These are phyloP conservation scores for Acanthamoeba royreba DNA, from an alignment of 208 protist species.

Conservation along the genomic window DNA sequence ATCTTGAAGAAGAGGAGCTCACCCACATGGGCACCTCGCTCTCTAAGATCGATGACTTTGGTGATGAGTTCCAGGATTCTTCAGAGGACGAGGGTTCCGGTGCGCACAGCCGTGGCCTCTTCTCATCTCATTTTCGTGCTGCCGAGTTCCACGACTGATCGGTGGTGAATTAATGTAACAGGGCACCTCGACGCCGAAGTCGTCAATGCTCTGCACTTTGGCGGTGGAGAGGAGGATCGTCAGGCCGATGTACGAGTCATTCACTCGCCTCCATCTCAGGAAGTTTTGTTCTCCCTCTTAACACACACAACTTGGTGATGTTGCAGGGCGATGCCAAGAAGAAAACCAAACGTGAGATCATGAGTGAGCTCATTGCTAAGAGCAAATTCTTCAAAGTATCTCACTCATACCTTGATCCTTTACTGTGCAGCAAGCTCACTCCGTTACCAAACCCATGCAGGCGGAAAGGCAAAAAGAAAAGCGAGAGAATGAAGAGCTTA, in stretches of 20 bases:
- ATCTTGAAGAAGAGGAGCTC: slow-evolving; percentile 47
- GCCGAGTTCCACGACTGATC: background rate
- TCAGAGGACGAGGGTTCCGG: background rate
- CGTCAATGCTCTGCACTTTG: background rate
- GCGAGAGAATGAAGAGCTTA: background rate
- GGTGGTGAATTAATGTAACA: background rate
- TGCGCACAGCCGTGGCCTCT: background rate
- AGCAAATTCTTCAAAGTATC: slow-evolving; percentile 19
- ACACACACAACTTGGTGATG: background rate
- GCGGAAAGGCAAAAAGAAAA: slow-evolving; percentile 12
- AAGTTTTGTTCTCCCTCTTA: background rate
- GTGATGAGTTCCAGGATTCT: background rate
- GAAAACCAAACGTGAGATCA: slow-evolving; percentile 41
- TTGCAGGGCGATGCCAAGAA: background rate
- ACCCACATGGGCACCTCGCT: slow-evolving; percentile 40
- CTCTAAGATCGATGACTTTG: background rate
- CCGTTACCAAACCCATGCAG: background rate
- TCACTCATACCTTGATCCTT: background rate
- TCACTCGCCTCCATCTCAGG: background rate
- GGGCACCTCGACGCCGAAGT: background rate
- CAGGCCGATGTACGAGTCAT: background rate
- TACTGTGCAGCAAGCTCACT: background rate
- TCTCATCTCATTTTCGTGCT: background rate
- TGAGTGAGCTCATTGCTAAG: slow-evolving; percentile 42
- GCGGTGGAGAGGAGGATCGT: background rate